These are phyloP conservation scores for Ustilago cynodontis DNA, from an alignment of 1,284 basidiomycete species.

Conservation along the genomic window DNA sequence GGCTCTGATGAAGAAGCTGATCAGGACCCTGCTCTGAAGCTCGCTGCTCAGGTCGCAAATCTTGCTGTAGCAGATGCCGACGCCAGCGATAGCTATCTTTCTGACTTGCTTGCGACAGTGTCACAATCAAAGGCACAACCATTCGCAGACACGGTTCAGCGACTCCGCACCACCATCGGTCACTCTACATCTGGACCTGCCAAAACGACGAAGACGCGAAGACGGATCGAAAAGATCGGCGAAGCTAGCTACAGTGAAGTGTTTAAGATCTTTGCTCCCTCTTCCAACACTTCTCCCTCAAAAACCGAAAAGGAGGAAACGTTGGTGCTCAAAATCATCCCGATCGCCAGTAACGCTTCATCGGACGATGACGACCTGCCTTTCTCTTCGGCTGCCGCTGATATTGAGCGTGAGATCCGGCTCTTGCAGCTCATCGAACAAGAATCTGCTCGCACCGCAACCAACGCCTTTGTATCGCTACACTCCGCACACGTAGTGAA, in stretches of 20 bases:
- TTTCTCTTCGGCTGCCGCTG: slow-evolving; percentile 74
- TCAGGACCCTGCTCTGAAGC: slow-evolving; percentile 23
- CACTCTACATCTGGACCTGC: neutral
- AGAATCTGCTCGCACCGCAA: slow-evolving; percentile 1
- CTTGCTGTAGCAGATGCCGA: slow-evolving; percentile 16
- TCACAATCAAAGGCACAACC: slow-evolving; percentile 26
- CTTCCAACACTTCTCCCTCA: neutral
- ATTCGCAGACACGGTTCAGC: slow-evolving; percentile 19
- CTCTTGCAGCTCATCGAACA: slow-evolving; percentile 79
- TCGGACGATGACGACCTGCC: slow-evolving; percentile 50
- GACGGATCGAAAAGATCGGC: slow-evolving; percentile 79
- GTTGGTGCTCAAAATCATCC: slow-evolving; percentile 78
- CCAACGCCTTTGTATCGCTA: slow-evolving; percentile 39
- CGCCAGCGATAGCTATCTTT: slow-evolving; percentile 1
- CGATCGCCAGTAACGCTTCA: slow-evolving; percentile 70
- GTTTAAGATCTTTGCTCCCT: slow-evolving; percentile 73
- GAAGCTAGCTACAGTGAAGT: slow-evolving; percentile 98
- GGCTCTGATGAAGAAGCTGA: slow-evolving; percentile 31
- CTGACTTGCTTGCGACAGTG: slow-evolving; percentile 26
- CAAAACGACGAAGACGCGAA: neutral
- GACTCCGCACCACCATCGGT: slow-evolving; percentile 4
- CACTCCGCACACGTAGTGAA: slow-evolving; percentile 81
- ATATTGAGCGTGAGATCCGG: slow-evolving; percentile 87
- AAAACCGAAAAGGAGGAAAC: slow-evolving; percentile 10
- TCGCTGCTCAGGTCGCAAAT: slow-evolving; percentile 22